Evolutionary conservation across 164 flowering plant species (phyloP).

Genomic region (Vitis rupestris): DNA sequence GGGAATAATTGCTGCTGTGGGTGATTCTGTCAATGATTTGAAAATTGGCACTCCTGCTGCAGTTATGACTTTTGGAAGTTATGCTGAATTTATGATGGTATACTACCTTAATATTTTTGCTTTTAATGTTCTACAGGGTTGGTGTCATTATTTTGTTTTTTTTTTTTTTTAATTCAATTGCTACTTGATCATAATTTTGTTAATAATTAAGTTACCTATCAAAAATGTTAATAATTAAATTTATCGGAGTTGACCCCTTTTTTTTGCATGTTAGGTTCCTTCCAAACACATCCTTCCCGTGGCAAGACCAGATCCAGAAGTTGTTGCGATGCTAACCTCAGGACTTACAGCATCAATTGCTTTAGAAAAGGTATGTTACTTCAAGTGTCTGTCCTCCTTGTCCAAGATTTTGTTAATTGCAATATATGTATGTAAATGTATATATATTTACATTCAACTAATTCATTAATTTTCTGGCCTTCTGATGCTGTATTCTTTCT

Average conservation of each 20-base stretch:
- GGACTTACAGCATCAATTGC: constrained; percentile 97
- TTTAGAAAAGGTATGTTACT: constrained; percentile 66
- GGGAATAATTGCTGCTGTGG: constrained; percentile 87
- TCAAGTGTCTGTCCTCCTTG: background rate
- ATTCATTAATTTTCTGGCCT: background rate
- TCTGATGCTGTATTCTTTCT: background rate
- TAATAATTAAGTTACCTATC: no score
- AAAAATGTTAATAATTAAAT: no score
- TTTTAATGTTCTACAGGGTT: background rate
- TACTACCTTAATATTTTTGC: background rate
- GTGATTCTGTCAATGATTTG: constrained; percentile 67
- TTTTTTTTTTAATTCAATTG: no score
- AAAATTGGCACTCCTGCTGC: constrained; percentile 89
- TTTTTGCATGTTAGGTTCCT: constrained; percentile 54
- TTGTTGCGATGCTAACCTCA: constrained; percentile 98
- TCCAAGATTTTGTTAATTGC: background rate
- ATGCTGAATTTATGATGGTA: constrained; percentile 84
- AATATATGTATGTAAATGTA: background rate
- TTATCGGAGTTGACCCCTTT: background rate
- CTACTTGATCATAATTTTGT: no score
- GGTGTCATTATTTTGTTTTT: background rate
- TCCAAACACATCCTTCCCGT: constrained; percentile 78
- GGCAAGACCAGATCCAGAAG: constrained; percentile 93
- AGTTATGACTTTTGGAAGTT: constrained; percentile 83
- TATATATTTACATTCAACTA: background rate